Evolutionary conservation across 345 rosid species (phyloP).

Genomic region (Pelargonium nanum): DNA sequence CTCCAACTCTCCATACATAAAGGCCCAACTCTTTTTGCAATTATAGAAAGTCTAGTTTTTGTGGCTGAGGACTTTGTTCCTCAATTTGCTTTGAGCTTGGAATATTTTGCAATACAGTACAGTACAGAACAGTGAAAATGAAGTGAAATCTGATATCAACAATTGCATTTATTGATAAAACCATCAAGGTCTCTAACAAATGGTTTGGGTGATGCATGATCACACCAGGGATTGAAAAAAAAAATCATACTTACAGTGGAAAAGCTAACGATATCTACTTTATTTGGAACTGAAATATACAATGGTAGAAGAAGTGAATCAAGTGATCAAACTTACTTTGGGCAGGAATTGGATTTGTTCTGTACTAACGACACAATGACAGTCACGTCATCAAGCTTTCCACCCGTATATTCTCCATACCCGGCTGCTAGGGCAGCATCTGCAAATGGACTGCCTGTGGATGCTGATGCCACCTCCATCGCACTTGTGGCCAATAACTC

Average conservation of each 20-base stretch:
- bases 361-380: conserved; percentile 44
- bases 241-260: neutral
- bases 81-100: no score
- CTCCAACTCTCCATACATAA: no score
- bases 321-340: neutral
- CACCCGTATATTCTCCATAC: conserved; percentile 43
- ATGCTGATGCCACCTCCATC: conserved; percentile 36
- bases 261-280: neutral
- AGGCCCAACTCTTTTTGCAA: no score
- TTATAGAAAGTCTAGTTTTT: no score
- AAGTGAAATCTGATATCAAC: neutral
- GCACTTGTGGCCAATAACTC: conserved; percentile 45
- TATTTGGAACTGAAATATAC: neutral
- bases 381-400: conserved; percentile 57
- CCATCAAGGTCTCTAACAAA: neutral
- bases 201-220: neutral
- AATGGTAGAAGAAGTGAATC: no score
- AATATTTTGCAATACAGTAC: no score
- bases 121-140: no score
- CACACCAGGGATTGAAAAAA: neutral
- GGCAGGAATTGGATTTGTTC: conserved; percentile 6
- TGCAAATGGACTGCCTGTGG: conserved; percentile 43
- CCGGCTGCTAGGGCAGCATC: conserved; percentile 69
- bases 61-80: no score
- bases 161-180: neutral